Evolutionary conservation across 768 basidiomycete genomes (phyloP).

Genomic region (Boletus huronensis): DNA sequence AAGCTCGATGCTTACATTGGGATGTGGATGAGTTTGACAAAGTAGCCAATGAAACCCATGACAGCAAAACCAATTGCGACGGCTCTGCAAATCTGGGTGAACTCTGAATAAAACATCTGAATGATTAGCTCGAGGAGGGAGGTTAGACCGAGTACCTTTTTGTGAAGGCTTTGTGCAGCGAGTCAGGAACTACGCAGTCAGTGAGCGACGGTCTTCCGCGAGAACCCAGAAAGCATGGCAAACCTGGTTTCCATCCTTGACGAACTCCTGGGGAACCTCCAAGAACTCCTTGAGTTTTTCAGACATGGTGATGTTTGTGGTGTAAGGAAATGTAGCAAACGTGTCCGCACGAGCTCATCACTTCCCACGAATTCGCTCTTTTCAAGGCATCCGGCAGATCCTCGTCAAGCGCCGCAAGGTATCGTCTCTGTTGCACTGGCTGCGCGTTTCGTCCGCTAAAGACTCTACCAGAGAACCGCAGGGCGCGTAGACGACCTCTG

Average conservation of each 20-base stretch:
- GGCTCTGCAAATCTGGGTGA: slow-evolving; percentile 90
- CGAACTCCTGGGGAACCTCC: slow-evolving; percentile 88
- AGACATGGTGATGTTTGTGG: slow-evolving; percentile 56
- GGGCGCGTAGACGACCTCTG: slow-evolving; percentile 15
- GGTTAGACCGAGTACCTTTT: slow-evolving; percentile 59
- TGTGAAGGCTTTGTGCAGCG: slow-evolving; percentile 97
- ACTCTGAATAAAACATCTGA: slow-evolving; percentile 55
- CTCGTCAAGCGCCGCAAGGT: slow-evolving; percentile 14
- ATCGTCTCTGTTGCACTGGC: neutral
- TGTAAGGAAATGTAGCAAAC: slow-evolving; percentile 24
- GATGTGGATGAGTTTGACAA: slow-evolving; percentile 97
- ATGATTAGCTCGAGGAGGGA: neutral
- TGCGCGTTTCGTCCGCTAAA: slow-evolving; percentile 5
- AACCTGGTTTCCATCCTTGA: slow-evolving; percentile 92
- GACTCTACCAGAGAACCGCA: slow-evolving; percentile 4
- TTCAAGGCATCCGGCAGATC: neutral
- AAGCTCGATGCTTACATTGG: slow-evolving; percentile 72
- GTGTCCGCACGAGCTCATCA: slow-evolving; percentile 20
- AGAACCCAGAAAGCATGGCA: slow-evolving; percentile 17
- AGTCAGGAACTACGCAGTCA: slow-evolving; percentile 71
- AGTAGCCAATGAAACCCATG: slow-evolving; percentile 99
- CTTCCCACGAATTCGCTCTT: slow-evolving; percentile 27
- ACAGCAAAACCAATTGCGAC: slow-evolving; percentile 97
- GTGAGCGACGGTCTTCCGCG: slow-evolving; percentile 6
- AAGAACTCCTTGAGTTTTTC: slow-evolving; percentile 88